Base-by-base conservation (phyloP, 163 green algal genomes). In the Trebouxiophyceae sp. region DNA sequence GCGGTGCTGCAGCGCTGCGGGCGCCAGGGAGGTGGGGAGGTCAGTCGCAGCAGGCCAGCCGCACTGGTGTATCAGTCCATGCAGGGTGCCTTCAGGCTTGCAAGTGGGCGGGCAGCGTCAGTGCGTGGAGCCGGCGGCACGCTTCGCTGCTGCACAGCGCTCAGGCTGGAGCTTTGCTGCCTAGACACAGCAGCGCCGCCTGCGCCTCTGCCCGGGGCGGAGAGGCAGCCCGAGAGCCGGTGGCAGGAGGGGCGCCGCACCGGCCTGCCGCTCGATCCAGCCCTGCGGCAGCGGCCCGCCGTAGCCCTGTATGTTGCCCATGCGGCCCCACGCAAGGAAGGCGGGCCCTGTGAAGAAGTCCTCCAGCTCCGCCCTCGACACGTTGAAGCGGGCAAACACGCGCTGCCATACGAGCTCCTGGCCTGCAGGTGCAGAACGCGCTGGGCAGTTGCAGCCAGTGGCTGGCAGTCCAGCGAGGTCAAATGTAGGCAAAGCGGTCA, bases 261-360 rank as follows among this genome's bases (percentile, higher is more conserved):
- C 77, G 74, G 77, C 67, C 68, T 77, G 61, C 12, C 31, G 46
- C 27, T 70, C 34, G 47, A 75, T 77, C 50, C 71, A 84, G 47
- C 24, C 56, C 28, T 57, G 30, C 0, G 73, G 74, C 50, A 84
- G 54, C 19, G 77, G 70, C 5, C 77, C 77, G 23, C 45, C 67
- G 23, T 72, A 79, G 19, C 58, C 62, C 20, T 75, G 64, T 16
- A 84, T 63, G 54, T 81, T 84, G 63, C 77, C 77, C 73, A 84
- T 81, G 5, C 77, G 66, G 27, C 69, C 63, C 77, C 77, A 84
- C 22, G 77, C 73, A 60, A 81, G 65, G 72, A 81, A 84, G 26
- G 73, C 55, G 20, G 77, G 77, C 54, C 77, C 77, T n/a, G 67
- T 30, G 60, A 84, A 81, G 54, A 74, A 75, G 47, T 71, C 56